Evolutionary conservation across 768 basidiomycete genomes (phyloP), one percentile per base, ranked within the genome.

Genomic region (Daedaleopsis sinensis): DNA sequence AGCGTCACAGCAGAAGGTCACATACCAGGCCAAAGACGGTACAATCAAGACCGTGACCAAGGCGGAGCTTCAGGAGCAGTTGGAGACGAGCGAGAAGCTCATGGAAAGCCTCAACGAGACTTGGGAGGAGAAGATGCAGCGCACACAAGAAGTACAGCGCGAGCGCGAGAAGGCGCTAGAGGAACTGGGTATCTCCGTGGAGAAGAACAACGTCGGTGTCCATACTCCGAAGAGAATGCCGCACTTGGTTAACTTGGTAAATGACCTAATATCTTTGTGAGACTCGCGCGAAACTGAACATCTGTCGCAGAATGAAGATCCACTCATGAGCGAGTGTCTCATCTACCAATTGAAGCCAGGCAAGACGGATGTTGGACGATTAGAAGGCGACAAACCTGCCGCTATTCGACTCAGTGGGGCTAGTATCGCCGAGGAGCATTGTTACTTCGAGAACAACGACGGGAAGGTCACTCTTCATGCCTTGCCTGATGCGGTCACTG

Each of bases 141-240:
- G 93, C 72, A 98, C 96, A 19, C 90, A 94, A 72, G 90, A 93
- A 74, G 92, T 98, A 35, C 96, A 98, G 80, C 92, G 91, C 71
- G 96, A 98, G 77, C 86, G 97, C 63, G 97, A 99, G 80, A 91
- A 94, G 80, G 97, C 97, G 11, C 77, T 99, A 51, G 97, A 99
- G 76, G 96, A 97, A 77, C 79, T 99, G 63, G 97, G 97, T 38
- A 98, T 99, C 75, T 93, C 92, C 43, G 94, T 99, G 61, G 96
- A 98, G 77, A 98, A 95, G 83, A 92, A 95, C 73, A 77, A 93
- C 58, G 91, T 98, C 58, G 96, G 97, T 53, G 97, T 99, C 58
- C 95, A 97, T 79, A 95, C 97, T 21, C 97, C 97, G 35, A 98
- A 98, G 83, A 94, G 89, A 91, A 94, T 92, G 87, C 93, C 94